phyloP scores from a whole-genome alignment of 83 land plant species.

The Larix sibirica region DNA sequence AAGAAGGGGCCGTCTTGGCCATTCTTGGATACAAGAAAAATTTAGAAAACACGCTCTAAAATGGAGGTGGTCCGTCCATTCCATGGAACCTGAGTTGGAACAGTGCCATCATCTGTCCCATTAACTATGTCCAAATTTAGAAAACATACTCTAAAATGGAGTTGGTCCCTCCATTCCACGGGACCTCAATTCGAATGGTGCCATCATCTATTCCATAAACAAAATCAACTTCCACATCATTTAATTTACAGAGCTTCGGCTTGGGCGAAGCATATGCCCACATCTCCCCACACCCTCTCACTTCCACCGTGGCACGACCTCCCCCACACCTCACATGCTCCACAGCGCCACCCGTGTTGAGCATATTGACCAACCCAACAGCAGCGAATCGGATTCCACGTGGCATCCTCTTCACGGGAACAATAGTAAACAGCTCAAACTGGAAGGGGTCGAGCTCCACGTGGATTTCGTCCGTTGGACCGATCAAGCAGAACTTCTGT shows the following conservation, averaged over 20 bases:
- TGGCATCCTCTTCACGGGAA: slow-evolving; percentile 36
- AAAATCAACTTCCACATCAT: slow-evolving; percentile 38
- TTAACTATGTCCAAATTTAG: slow-evolving; percentile 18
- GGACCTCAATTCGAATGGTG: slow-evolving; percentile 35
- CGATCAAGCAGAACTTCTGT: slow-evolving; percentile 34
- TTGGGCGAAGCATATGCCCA: slow-evolving; percentile 45
- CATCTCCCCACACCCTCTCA: slow-evolving; percentile 61
- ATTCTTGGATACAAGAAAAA: too few relatives aligned
- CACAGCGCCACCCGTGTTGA: slow-evolving; percentile 72
- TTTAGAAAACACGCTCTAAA: too few relatives aligned
- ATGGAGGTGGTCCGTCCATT: neutral
- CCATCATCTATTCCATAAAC: slow-evolving; percentile 23
- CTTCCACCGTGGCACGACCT: slow-evolving; percentile 29
- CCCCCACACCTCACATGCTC: slow-evolving; percentile 29
- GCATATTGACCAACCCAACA: slow-evolving; percentile 65
- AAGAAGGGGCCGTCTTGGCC: too few relatives aligned
- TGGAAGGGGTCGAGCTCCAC: slow-evolving; percentile 56
- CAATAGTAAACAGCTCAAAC: slow-evolving; percentile 66
- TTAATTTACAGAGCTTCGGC: slow-evolving; percentile 35
- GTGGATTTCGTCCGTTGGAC: slow-evolving; percentile 26
- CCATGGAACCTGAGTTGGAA: slow-evolving; percentile 53
- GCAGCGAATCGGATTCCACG: slow-evolving; percentile 54
- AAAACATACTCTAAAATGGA: too few relatives aligned
- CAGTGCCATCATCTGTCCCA: slow-evolving; percentile 17
- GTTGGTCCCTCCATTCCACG: slow-evolving; percentile 32